Percentiles rank a stretch among this genome's conserved stretches.
These are phyloP conservation scores for Alisma plantagoaquatica DNA, from an alignment of 106 monocot genomes.

Conservation along the genomic window DNA sequence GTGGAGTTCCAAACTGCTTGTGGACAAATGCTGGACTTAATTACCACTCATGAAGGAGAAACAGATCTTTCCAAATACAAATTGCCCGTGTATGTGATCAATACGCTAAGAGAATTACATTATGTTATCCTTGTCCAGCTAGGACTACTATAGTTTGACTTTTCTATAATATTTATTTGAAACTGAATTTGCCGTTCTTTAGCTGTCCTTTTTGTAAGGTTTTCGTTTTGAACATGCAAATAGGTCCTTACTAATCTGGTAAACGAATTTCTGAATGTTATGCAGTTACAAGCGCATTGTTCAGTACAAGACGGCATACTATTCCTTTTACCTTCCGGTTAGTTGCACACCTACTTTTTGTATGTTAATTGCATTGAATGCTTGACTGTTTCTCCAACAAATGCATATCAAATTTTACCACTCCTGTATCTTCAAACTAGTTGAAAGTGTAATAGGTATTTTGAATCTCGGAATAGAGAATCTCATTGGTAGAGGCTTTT, in stretches of 20 bases:
- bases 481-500: too few relatives aligned
- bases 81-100: slow-evolving; percentile 75
- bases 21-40: slow-evolving; percentile 93
- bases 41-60: slow-evolving; percentile 92
- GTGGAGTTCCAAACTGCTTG: slow-evolving; percentile 96
- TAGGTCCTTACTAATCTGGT: not conserved
- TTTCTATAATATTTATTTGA: not conserved
- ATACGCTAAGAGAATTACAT: too few relatives aligned
- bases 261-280: not conserved
- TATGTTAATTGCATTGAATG: not conserved
- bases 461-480: too few relatives aligned
- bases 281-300: slow-evolving; percentile 84
- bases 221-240: too few relatives aligned
- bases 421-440: too few relatives aligned
- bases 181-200: not conserved
- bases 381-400: not conserved
- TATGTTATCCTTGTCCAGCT: too few relatives aligned
- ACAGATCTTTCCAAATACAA: slow-evolving; percentile 83
- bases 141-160: not conserved
- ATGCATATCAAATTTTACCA: too few relatives aligned
- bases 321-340: slow-evolving; percentile 98
- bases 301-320: slow-evolving; percentile 95
- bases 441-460: too few relatives aligned
- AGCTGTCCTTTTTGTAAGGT: not conserved
- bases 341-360: too few relatives aligned